These are phyloP conservation scores for Tolypocladium pustulatum DNA, from an alignment of 2,329 filamentous ascomycete species.

Conservation along the genomic window DNA sequence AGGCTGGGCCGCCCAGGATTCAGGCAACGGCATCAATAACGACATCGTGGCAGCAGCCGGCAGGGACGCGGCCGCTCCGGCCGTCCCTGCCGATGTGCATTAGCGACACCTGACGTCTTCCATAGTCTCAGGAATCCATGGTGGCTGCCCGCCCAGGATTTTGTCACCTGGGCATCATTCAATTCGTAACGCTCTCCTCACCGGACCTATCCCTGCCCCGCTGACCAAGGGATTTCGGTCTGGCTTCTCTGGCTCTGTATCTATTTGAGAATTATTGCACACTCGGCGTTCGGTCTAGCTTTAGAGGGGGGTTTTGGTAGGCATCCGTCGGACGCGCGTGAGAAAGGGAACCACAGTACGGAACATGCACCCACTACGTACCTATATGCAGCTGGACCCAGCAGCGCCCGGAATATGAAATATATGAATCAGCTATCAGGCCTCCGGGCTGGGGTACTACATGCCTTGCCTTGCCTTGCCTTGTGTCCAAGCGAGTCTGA, in stretches of 20 bases:
- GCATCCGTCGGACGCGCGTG: not conserved
- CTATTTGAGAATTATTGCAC: not conserved
- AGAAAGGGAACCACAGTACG: not conserved
- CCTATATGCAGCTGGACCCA: not conserved
- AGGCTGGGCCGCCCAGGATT: slow-evolving; percentile 35
- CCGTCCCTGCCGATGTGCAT: not conserved
- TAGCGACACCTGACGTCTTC: not conserved
- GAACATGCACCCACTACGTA: not conserved
- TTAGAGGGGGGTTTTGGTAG: not conserved
- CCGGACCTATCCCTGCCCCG: not conserved
- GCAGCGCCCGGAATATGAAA: not conserved
- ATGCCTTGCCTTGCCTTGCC: not conserved
- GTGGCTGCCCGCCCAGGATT: not conserved
- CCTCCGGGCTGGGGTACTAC: too few species aligned
- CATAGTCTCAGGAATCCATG: too few species aligned
- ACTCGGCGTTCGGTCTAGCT: not conserved
- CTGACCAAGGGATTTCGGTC: not conserved
- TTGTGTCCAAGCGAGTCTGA: not conserved
- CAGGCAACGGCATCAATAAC: slow-evolving; percentile 45
- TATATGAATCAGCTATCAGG: not conserved
- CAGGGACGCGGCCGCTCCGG: slow-evolving; percentile 9
- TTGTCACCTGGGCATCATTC: not conserved
- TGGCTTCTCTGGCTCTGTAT: not conserved
- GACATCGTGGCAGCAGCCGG: slow-evolving; percentile 51
- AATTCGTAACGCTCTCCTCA: not conserved